Evolutionary conservation across 192 early-diverging fungal species (phyloP).

Genomic region (Coemansia sp.): DNA sequence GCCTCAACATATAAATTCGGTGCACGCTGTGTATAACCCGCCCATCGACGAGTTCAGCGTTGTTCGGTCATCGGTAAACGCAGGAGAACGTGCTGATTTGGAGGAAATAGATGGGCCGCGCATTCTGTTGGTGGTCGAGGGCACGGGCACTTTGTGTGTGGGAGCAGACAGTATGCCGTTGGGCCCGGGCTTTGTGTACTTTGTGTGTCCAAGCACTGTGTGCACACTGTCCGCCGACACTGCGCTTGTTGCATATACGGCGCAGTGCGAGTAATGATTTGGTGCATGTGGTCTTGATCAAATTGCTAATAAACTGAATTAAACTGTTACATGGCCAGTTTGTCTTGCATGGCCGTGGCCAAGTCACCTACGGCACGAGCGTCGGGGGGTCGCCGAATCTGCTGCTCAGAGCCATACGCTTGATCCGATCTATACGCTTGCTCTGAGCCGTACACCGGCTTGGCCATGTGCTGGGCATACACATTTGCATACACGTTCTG

Average conservation of each 20-base stretch:
- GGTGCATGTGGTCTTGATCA: no score
- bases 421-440: no score
- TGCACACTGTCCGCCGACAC: not conserved
- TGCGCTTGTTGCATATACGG: constrained; percentile 11
- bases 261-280: constrained; percentile 7
- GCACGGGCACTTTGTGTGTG: constrained; percentile 58
- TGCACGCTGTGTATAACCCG: constrained; percentile 84
- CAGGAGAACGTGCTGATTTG: constrained; percentile 56
- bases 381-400: not conserved
- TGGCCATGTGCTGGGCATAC: no score
- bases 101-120: constrained; percentile 73
- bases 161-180: constrained; percentile 37
- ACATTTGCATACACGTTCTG: no score
- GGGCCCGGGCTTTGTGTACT: constrained; percentile 74
- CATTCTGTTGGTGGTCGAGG: constrained; percentile 81
- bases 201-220: constrained; percentile 62
- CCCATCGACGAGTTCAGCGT: constrained; percentile 96
- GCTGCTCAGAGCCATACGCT: not conserved
- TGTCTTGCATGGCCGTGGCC: constrained; percentile 29
- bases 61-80: constrained; percentile 58
- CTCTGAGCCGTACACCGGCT: no score
- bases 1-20: constrained; percentile 37
- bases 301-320: no score
- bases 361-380: constrained; percentile 14
- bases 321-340: constrained; percentile 24